These are phyloP conservation scores for Kurtzmaniella quercitrusa DNA, from an alignment of 1,139 yeast genomes.

Conservation along the genomic window DNA sequence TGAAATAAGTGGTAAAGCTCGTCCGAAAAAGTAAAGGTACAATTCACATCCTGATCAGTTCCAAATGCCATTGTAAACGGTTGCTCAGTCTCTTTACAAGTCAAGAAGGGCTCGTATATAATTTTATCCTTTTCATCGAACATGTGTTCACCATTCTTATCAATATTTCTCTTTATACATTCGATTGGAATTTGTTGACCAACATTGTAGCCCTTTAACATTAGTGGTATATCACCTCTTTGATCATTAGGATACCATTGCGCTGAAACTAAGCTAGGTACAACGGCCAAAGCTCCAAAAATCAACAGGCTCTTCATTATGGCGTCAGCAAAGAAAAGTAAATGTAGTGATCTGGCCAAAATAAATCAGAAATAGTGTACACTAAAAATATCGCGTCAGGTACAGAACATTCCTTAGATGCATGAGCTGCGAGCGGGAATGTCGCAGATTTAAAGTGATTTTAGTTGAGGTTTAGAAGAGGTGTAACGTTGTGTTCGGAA, in stretches of 20 bases:
- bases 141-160: conserved; percentile 65
- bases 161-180: conserved; percentile 67
- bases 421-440: too few relatives aligned
- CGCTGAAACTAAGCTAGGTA: conserved; percentile 8
- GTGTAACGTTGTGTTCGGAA: too few relatives aligned
- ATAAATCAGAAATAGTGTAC: background rate
- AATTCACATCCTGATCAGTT: conserved; percentile 48
- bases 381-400: background rate
- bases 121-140: conserved; percentile 60
- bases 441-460: too few relatives aligned
- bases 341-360: background rate
- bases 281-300: background rate
- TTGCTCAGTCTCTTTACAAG: conserved; percentile 59
- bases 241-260: conserved; percentile 36
- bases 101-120: conserved; percentile 55
- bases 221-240: conserved; percentile 36
- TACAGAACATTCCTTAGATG: too few relatives aligned
- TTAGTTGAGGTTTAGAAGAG: too few relatives aligned
- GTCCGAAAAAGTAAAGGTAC: conserved; percentile 64
- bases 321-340: background rate
- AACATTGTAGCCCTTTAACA: conserved; percentile 30
- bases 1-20: conserved; percentile 70
- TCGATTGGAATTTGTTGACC: conserved; percentile 51
- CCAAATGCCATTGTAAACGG: conserved; percentile 56
- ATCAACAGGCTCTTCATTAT: background rate